Conservation (phyloP, 257 asterid genomes). For the Solanum megistacrolobum region DNA sequence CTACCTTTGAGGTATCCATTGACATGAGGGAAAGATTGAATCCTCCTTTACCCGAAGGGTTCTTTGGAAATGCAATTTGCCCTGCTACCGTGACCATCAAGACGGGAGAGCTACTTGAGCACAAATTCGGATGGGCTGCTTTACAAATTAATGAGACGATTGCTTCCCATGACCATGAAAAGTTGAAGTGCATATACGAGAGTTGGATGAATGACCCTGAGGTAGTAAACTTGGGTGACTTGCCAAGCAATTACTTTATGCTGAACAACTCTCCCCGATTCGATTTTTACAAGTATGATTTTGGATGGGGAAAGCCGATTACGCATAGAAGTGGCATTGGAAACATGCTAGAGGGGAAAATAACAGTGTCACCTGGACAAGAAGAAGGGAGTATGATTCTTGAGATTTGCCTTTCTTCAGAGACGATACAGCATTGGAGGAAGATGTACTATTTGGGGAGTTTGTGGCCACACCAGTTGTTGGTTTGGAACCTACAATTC, state of each 20-base stretch:
- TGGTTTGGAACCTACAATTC: background rate
- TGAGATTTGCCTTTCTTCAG: conserved; percentile 28
- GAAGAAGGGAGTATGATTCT: conserved; percentile 36
- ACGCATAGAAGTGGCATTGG: conserved; percentile 37
- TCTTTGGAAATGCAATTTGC: conserved; percentile 25
- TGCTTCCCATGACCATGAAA: conserved; percentile 9
- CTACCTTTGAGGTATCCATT: background rate
- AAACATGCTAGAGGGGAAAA: conserved; percentile 33
- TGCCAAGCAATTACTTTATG: background rate
- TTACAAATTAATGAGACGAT: conserved; percentile 16
- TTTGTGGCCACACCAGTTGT: background rate
- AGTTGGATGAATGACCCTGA: background rate
- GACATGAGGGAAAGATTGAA: conserved; percentile 22
- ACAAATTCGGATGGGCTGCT: conserved; percentile 11
- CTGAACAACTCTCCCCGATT: conserved; percentile 34
- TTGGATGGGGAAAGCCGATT: conserved; percentile 49
- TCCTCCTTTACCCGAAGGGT: conserved; percentile 21
- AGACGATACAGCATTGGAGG: conserved; percentile 19
- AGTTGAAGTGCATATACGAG: background rate
- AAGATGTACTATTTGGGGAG: conserved; percentile 30
- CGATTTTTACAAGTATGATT: conserved; percentile 39
- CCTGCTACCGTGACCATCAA: background rate
- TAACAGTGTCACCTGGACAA: conserved; percentile 24
- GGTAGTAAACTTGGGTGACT: conserved; percentile 9
- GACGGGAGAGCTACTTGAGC: background rate